Conservation (phyloP, 2,329 filamentous ascomycete species). For the Penicillium sp. region DNA sequence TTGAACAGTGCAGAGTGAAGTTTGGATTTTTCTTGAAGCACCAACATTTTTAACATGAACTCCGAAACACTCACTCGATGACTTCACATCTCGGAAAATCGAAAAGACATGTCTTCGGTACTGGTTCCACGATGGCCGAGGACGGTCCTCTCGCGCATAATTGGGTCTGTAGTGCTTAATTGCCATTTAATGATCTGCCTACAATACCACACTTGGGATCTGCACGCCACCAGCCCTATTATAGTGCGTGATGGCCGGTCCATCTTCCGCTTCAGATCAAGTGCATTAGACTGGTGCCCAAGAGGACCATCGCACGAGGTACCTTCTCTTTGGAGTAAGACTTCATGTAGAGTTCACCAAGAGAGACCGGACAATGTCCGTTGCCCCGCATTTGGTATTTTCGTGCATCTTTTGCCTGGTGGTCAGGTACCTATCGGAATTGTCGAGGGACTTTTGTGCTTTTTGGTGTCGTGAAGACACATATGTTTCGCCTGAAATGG, state of each 20-base stretch:
- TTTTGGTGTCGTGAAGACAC: background rate
- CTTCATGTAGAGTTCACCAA: conserved; percentile 12
- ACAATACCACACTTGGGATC: background rate
- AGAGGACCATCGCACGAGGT: background rate
- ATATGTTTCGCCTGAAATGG: background rate
- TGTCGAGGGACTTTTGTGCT: background rate
- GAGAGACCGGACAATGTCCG: conserved; percentile 36
- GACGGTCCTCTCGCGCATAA: background rate
- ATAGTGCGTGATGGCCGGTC: background rate
- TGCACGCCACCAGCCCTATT: background rate
- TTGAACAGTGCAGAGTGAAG: background rate
- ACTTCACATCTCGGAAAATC: background rate
- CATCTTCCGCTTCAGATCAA: background rate
- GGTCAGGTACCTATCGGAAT: background rate
- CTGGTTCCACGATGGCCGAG: background rate
- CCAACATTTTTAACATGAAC: background rate
- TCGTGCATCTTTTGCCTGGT: conserved; percentile 2
- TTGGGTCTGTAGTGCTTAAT: background rate
- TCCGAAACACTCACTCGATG: background rate
- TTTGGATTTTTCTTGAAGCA: background rate
- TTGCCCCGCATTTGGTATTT: background rate
- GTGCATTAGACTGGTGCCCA: background rate
- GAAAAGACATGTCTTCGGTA: background rate
- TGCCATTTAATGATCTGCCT: background rate
- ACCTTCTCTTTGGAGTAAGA: background rate